Percentiles rank a stretch among this genome's conserved stretches.
These are phyloP conservation scores for Rhypophila decipiens DNA, from an alignment of 495 filamentous ascomycete genomes.

Conservation along the genomic window DNA sequence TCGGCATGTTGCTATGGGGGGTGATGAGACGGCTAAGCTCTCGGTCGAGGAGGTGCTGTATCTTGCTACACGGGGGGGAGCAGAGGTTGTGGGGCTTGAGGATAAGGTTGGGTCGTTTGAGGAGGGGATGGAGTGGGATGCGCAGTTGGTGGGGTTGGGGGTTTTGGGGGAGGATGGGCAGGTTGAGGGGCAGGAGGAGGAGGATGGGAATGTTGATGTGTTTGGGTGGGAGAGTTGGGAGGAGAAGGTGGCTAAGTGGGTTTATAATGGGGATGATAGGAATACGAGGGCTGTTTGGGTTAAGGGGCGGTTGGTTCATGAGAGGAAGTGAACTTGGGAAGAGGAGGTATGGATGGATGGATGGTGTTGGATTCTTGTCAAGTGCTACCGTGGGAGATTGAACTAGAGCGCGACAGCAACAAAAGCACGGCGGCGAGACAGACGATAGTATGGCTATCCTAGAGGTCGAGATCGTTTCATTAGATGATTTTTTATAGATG, in stretches of 20 bases:
- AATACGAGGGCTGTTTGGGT: constrained; percentile 81
- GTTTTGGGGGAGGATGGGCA: constrained; percentile 32
- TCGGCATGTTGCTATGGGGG: constrained; percentile 56
- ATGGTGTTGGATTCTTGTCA: too few species aligned
- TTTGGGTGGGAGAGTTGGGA: constrained; percentile 82
- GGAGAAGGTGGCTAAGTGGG: constrained; percentile 79
- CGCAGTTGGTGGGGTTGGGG: constrained; percentile 64
- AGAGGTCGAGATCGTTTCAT: too few species aligned
- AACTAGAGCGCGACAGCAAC: too few species aligned
- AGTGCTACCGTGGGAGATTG: too few species aligned
- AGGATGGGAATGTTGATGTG: constrained; percentile 59
- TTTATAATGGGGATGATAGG: constrained; percentile 80
- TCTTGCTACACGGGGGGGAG: constrained; percentile 75
- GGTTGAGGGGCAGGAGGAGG: constrained; percentile 17
- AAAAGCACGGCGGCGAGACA: too few species aligned
- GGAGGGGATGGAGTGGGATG: constrained; percentile 86
- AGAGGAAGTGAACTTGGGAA: constrained; percentile 32
- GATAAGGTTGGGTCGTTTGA: constrained; percentile 69
- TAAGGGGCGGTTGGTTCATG: constrained; percentile 67
- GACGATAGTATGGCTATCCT: too few species aligned
- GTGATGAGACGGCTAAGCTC: constrained; percentile 48
- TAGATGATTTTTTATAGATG: too few species aligned
- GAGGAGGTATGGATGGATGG: too few species aligned
- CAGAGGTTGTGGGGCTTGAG: constrained; percentile 65
- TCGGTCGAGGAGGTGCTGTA: constrained; percentile 83